Evolutionary conservation across 148 eudicot genomes (phyloP).

Genomic region (Silene latifolia): DNA sequence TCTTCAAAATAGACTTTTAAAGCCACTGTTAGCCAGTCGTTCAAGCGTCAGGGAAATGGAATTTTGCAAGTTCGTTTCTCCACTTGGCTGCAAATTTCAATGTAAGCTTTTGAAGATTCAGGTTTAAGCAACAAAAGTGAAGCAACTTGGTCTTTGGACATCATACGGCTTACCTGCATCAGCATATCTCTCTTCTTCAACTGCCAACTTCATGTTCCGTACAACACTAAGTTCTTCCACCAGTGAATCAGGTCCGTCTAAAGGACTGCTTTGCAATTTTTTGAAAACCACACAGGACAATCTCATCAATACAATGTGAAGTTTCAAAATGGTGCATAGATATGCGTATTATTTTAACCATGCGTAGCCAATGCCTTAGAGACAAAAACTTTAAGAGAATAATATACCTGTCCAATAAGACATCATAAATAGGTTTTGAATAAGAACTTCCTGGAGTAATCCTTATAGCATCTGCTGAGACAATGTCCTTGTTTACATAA

Average conservation of each 20-base stretch:
- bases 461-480: constrained; percentile 61
- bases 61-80: constrained; percentile 58
- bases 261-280: constrained; percentile 43
- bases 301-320: neutral
- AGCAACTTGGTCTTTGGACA: neutral
- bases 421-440: constrained; percentile 56
- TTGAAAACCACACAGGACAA: neutral
- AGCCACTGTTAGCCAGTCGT: constrained; percentile 7
- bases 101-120: neutral
- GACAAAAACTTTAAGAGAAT: neutral
- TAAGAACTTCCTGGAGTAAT: constrained; percentile 41
- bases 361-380: neutral
- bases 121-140: neutral
- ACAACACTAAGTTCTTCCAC: constrained; percentile 55
- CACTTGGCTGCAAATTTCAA: constrained; percentile 47
- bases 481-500: constrained; percentile 61
- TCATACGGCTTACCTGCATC: constrained; percentile 59
- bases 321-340: neutral
- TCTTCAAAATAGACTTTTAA: neutral
- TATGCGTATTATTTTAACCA: too few species aligned
- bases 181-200: constrained; percentile 62
- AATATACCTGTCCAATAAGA: constrained; percentile 58
- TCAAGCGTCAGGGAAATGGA: constrained; percentile 25
- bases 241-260: constrained; percentile 63
- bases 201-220: constrained; percentile 55